Conservation (phyloP, 2,329 filamentous ascomycete species). For the Tolypocladium cylindrosporum region DNA sequence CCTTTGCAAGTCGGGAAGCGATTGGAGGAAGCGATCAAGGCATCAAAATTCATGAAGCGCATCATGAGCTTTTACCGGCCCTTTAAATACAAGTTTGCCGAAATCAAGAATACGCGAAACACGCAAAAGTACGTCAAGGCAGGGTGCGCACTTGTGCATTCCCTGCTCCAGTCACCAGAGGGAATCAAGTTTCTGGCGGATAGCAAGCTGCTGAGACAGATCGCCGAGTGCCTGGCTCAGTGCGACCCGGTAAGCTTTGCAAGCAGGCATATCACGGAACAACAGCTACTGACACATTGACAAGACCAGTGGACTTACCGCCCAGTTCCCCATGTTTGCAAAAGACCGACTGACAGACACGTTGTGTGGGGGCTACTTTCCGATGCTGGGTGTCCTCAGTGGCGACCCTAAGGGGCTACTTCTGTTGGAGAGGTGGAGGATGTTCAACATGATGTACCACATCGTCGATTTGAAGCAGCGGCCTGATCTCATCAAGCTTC, state of each 20-base stretch:
- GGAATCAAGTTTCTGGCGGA: slow-evolving; percentile 79
- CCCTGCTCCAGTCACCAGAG: slow-evolving; percentile 74
- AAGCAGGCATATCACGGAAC: not conserved
- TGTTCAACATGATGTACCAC: slow-evolving; percentile 99
- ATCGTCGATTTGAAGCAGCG: slow-evolving; percentile 87
- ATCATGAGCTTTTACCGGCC: slow-evolving; percentile 91
- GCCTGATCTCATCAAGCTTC: slow-evolving; percentile 79
- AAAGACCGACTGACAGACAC: slow-evolving; percentile 76
- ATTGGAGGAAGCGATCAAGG: slow-evolving; percentile 86
- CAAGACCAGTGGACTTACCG: slow-evolving; percentile 62
- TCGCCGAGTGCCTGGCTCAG: slow-evolving; percentile 92
- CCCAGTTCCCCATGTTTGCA: slow-evolving; percentile 82
- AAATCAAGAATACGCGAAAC: slow-evolving; percentile 79
- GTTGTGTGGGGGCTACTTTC: slow-evolving; percentile 85
- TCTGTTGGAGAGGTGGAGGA: slow-evolving; percentile 91
- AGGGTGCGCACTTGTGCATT: slow-evolving; percentile 80
- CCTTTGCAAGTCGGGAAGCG: slow-evolving; percentile 85
- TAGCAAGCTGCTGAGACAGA: slow-evolving; percentile 86
- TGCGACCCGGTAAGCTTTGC: slow-evolving; percentile 63
- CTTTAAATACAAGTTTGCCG: slow-evolving; percentile 92
- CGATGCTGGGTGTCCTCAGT: slow-evolving; percentile 80
- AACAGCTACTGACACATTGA: slow-evolving; percentile 9
- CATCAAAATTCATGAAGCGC: slow-evolving; percentile 91
- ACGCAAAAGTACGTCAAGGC: slow-evolving; percentile 90
- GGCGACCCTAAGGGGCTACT: slow-evolving; percentile 72